Percentiles rank a stretch among this genome's conserved stretches.
Conservation (phyloP, 441 rosid species). For the Isatis lusitanica region DNA sequence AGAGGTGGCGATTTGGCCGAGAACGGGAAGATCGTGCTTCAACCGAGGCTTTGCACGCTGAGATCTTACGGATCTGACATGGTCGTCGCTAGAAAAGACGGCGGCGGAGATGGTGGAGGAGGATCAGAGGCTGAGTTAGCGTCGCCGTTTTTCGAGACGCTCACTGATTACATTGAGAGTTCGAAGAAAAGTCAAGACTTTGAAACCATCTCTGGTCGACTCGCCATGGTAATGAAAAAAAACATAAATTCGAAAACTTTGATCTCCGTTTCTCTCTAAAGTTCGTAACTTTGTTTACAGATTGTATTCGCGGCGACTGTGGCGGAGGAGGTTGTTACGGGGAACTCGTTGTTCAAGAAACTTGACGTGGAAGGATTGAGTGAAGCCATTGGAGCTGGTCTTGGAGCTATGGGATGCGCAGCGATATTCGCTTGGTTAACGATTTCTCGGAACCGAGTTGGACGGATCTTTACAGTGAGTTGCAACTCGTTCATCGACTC, state of each 20-base stretch:
- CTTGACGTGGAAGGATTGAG: slow-evolving; percentile 72
- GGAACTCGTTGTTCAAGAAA: slow-evolving; percentile 77
- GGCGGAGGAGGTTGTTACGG: slow-evolving; percentile 66
- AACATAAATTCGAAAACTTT: not conserved
- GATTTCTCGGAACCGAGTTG: slow-evolving; percentile 74
- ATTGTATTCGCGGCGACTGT: slow-evolving; percentile 83
- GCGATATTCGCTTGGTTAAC: slow-evolving; percentile 80
- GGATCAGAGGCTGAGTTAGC: slow-evolving; percentile 31
- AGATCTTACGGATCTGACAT: slow-evolving; percentile 83
- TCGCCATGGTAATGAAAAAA: slow-evolving; percentile 63
- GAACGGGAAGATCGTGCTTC: slow-evolving; percentile 64
- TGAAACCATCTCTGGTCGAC: slow-evolving; percentile 84
- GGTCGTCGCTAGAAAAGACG: slow-evolving; percentile 47
- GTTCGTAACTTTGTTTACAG: slow-evolving; percentile 33
- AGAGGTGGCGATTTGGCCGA: slow-evolving; percentile 37
- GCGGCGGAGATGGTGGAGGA: slow-evolving; percentile 14
- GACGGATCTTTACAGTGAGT: slow-evolving; percentile 61
- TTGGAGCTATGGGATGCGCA: slow-evolving; percentile 66
- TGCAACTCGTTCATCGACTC: slow-evolving; percentile 81
- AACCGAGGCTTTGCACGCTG: slow-evolving; percentile 79
- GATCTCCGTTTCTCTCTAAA: not conserved
- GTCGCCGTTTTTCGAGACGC: slow-evolving; percentile 70
- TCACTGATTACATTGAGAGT: slow-evolving; percentile 86
- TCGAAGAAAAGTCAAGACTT: slow-evolving; percentile 80
- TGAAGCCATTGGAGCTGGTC: slow-evolving; percentile 63